These are phyloP conservation scores for Ogataea paradorogensis DNA, from an alignment of 805 yeast species.

Conservation along the genomic window DNA sequence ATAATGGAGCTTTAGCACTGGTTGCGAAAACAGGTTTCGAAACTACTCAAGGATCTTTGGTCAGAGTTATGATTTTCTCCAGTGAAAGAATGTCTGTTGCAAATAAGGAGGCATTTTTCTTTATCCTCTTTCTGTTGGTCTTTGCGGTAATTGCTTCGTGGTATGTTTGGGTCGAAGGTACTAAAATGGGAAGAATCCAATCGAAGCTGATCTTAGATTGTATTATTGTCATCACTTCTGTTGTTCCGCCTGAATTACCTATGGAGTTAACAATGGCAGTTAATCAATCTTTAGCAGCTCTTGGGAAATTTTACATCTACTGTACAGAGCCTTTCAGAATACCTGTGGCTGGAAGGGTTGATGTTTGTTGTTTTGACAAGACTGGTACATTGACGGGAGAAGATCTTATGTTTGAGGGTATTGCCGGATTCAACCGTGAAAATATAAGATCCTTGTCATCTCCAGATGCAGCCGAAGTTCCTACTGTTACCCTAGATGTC, in stretches of 20 bases:
- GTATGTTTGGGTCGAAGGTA: constrained; percentile 98
- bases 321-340: constrained; percentile 99
- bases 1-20: constrained; percentile 85
- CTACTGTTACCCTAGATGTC: constrained; percentile 63
- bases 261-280: constrained; percentile 99
- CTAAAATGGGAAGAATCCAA: constrained; percentile 91
- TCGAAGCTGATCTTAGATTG: constrained; percentile 93
- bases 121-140: constrained; percentile 81
- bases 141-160: constrained; percentile 95
- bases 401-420: constrained; percentile 92
- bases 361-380: constrained; percentile 97
- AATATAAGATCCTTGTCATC: constrained; percentile 55
- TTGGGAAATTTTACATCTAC: constrained; percentile 83
- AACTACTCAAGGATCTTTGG: constrained; percentile 95
- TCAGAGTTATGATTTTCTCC: constrained; percentile 95
- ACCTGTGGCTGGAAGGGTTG: constrained; percentile 96
- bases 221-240: constrained; percentile 92
- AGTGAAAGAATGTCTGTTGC: constrained; percentile 97
- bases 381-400: constrained; percentile 98
- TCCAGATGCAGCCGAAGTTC: constrained; percentile 54
- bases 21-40: constrained; percentile 97
- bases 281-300: constrained; percentile 82
- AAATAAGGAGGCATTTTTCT: constrained; percentile 88
- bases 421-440: constrained; percentile 69
- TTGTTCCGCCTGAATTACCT: constrained; percentile 98